Evolutionary conservation across 495 filamentous ascomycete genomes (phyloP), one percentile per base, ranked within the genome.

Genomic region (Filosporella fistucella): DNA sequence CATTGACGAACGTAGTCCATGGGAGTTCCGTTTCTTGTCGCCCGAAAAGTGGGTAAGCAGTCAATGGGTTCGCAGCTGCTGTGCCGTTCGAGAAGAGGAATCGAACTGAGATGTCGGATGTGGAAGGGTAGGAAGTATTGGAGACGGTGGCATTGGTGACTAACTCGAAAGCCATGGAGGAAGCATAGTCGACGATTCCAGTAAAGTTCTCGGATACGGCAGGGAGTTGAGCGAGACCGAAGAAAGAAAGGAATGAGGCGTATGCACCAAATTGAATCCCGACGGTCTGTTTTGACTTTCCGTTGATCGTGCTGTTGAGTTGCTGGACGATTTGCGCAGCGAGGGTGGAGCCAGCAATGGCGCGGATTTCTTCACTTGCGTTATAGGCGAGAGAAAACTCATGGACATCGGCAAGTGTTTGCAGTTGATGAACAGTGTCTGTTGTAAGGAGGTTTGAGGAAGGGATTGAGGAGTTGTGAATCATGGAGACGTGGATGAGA

Each of bases 1-100:
- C 67, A 0, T 55, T 52, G 3, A 61, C 59, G 68, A 95, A 95
- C 22, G 80, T 78, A 18, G 34, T 62, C 73, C 81, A 91, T 16
- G 74, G 65, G 16, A 91, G 60, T 7, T 67, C 62, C 4, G 64
- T 68, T 41, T 74, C 68, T 5, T 64, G 59, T 48, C 68, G 67
- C 20, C 79, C 79, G 54, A 94, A 91, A 3, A 94, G 71, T 3
- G 86, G 81, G 63, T 78, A 91, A 3, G 69, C 57, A 1, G 44
- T 52, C 6, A 84, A 75, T 20, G 68, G 61, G 42, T 58, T 57
- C 10, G 61, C 52, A 16, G 71, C 63, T n/a, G 75, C 74, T 12
- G 85, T 85, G 34, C 85, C 85, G 60, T 94, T 94, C 55, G 80
- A 75, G 63, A 91, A 80, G 10, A 86, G 64, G 67, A 91, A 89